These are phyloP conservation scores for Colletotrichum liriopes DNA, from an alignment of 2,329 filamentous ascomycete genomes.

Conservation along the genomic window DNA sequence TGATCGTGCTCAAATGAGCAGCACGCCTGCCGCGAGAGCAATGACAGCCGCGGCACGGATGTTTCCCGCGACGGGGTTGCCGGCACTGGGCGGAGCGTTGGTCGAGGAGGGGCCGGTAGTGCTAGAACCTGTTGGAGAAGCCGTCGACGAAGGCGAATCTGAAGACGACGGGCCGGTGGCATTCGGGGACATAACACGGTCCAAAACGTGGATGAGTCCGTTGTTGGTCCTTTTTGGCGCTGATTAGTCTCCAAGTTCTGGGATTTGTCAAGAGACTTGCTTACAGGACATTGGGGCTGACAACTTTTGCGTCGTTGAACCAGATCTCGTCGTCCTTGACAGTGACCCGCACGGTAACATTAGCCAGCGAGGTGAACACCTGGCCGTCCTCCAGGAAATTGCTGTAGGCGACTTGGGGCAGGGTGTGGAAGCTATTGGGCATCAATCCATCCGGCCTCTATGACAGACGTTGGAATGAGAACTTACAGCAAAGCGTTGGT, in stretches of 20 bases:
- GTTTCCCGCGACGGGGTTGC: not conserved
- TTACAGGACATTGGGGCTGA: constrained; percentile 46
- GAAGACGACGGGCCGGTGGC: constrained; percentile 19
- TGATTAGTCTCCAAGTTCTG: not conserved
- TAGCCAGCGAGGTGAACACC: constrained; percentile 40
- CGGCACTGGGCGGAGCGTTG: constrained; percentile 16
- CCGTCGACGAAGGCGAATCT: constrained; percentile 15
- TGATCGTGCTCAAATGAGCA: constrained; percentile 3
- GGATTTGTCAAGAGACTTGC: not conserved
- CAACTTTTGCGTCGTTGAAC: constrained; percentile 48
- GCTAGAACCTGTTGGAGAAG: constrained; percentile 1
- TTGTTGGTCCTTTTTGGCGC: constrained; percentile 45
- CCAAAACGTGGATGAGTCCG: constrained; percentile 47
- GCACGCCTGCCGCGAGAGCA: constrained; percentile 26
- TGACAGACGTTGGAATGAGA: too few relatives aligned
- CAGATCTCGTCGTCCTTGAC: constrained; percentile 44
- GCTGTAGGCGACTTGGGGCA: constrained; percentile 44
- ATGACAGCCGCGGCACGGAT: constrained; percentile 25
- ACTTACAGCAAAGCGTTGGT: constrained; percentile 44
- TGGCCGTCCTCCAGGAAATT: constrained; percentile 44
- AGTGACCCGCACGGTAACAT: constrained; percentile 44
- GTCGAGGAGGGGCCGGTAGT: constrained; percentile 14
- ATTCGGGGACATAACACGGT: constrained; percentile 45
- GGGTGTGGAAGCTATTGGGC: constrained; percentile 43
- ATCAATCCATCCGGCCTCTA: not conserved